These are phyloP conservation scores for Aspergillus sp. DNA, from an alignment of 2,329 filamentous ascomycete species.

Conservation along the genomic window DNA sequence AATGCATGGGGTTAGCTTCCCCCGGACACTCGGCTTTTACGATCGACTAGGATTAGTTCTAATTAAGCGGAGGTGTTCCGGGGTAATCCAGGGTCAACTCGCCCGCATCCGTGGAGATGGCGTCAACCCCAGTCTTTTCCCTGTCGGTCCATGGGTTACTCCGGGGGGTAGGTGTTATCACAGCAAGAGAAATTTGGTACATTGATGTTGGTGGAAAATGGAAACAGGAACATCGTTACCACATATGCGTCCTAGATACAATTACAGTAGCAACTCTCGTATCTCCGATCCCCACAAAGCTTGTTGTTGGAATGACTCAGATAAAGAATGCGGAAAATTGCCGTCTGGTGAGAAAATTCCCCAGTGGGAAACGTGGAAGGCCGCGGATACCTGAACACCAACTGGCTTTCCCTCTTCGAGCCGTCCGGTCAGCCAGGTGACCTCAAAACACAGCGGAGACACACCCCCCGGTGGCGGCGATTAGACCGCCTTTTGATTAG, in stretches of 20 bases:
- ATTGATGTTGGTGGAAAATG: no score
- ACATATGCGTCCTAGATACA: no score
- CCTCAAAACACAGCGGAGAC: background rate
- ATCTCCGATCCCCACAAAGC: background rate
- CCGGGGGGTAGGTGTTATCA: background rate
- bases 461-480: background rate
- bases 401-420: background rate
- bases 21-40: constrained; percentile 1
- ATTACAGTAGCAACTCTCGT: background rate
- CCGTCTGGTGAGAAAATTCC: background rate
- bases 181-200: background rate
- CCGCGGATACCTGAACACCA: no score
- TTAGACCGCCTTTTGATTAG: background rate
- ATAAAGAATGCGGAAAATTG: background rate
- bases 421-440: background rate
- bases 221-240: no score
- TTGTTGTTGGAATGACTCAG: background rate
- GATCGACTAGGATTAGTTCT: background rate
- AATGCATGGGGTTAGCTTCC: background rate
- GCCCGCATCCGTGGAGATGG: background rate
- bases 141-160: background rate
- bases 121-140: background rate
- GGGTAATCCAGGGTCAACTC: background rate
- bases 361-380: no score
- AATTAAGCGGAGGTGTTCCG: background rate